These are phyloP conservation scores for Mangifera indica DNA, from an alignment of 345 rosid species.

Conservation along the genomic window DNA sequence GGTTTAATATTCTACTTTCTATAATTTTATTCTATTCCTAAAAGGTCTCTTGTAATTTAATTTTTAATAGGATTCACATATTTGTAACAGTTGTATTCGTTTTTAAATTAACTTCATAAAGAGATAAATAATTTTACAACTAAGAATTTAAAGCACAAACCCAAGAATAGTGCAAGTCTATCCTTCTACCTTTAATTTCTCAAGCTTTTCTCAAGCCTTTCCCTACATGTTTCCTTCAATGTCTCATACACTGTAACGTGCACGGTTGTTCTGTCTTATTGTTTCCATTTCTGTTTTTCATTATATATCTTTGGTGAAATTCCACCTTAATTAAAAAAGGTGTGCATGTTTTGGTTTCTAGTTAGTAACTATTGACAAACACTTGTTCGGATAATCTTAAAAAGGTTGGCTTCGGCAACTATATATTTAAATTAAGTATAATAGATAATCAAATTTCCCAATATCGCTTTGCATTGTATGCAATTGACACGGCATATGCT, in stretches of 20 bases:
- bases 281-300: background rate
- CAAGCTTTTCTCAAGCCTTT: background rate
- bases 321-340: background rate
- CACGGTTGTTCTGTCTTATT: constrained; percentile 4
- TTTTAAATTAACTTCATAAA: no score
- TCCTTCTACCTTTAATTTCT: background rate
- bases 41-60: no score
- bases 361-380: no score
- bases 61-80: no score
- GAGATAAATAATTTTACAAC: no score
- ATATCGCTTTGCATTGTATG: background rate
- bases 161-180: background rate
- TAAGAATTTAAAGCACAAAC: no score
- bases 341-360: no score
- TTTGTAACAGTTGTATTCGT: no score
- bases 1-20: no score
- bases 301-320: background rate
- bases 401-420: constrained; percentile 9
- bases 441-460: background rate
- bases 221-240: background rate
- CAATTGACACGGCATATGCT: background rate
- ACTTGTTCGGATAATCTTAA: no score
- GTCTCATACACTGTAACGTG: constrained; percentile 5
- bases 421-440: background rate
- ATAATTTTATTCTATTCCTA: no score